These are phyloP conservation scores for Excoecaria cochinchinensis DNA, from an alignment of 345 rosid genomes.

Conservation along the genomic window DNA sequence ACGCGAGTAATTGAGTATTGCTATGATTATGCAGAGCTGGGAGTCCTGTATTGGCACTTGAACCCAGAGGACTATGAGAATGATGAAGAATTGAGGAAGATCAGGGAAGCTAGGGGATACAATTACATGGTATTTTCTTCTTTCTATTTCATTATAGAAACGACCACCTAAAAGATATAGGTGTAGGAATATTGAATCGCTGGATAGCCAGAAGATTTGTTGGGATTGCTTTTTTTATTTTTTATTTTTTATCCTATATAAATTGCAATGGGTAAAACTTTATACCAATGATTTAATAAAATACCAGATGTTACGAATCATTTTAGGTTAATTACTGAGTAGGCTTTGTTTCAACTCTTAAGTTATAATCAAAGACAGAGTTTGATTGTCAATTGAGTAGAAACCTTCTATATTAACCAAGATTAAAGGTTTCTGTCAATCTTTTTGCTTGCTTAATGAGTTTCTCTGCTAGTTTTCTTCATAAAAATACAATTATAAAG, in stretches of 20 bases:
- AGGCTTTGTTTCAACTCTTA: too few relatives aligned
- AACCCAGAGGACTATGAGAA: slow-evolving; percentile 71
- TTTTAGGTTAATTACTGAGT: too few relatives aligned
- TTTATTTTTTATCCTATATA: background rate
- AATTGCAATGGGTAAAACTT: too few relatives aligned
- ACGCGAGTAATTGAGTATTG: background rate
- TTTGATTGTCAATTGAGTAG: background rate
- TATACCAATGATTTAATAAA: too few relatives aligned
- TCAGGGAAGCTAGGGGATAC: slow-evolving; percentile 78
- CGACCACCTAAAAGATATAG: too few relatives aligned
- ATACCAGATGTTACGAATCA: too few relatives aligned
- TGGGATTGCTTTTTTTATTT: background rate
- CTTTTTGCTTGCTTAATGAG: background rate
- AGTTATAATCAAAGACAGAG: background rate
- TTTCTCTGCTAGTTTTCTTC: background rate
- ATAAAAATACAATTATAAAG: background rate
- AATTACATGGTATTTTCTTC: slow-evolving; percentile 62
- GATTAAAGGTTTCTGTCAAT: background rate
- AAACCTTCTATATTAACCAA: background rate
- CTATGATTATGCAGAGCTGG: slow-evolving; percentile 47
- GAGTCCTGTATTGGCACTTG: slow-evolving; percentile 79
- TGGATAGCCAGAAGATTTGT: too few relatives aligned
- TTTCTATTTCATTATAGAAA: background rate
- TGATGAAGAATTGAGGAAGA: slow-evolving; percentile 56
- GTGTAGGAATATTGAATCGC: too few relatives aligned